Evolutionary conservation across 2,329 filamentous ascomycete species (phyloP), one percentile per base, ranked within the genome.

Genomic region (Hypoxylon sp.): DNA sequence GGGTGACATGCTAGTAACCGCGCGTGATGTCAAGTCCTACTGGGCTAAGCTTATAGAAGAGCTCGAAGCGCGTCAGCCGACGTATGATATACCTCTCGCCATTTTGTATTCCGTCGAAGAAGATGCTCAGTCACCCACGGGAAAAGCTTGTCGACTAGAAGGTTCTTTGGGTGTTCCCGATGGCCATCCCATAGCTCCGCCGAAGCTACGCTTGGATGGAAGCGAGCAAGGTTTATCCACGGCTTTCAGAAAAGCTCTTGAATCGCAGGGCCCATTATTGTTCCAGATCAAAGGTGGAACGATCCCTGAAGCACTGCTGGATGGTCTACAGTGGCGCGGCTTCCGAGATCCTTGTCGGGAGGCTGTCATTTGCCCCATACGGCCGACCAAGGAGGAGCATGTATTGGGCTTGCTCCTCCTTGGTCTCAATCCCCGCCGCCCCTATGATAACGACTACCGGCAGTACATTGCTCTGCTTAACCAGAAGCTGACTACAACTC

Each of bases 361-460:
- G 7, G 89, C 90, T 17, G 88, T 93, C 2, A 85, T 93, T 14
- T 89, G 89, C 69, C 91, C 92, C 0, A 90, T 94, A 44, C 89
- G 91, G 61, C 89, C 84, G 4, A 85, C 90, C 0, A 91, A 89
- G 2, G 89, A 83, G 30, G 90, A 93, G 61, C 84, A 85, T 8
- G 88, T 88, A 0, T 85, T 92, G 65, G 92, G 90, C 0, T 88
- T 93, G 68, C 80, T 94, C 3, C 84, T 93, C 13, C 82, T 94
- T 46, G 91, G 90, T 1, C 82, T 93, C 8, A 93, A 94, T 73
- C 90, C 91, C 5, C 83, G 91, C 48, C 83, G 90, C 46, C 91
- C 91, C 0, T 93, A 92, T 69, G 91, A 94, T 73, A 89, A 91
- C 66, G 90, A 92, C 69, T 94, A 93, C 74, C 86, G 85, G 46